A percentile compares a stretch with the other conserved stretches of the same genome.
phyloP scores from a whole-genome alignment of 805 yeast species.

The Metschnikowia henanensis region DNA sequence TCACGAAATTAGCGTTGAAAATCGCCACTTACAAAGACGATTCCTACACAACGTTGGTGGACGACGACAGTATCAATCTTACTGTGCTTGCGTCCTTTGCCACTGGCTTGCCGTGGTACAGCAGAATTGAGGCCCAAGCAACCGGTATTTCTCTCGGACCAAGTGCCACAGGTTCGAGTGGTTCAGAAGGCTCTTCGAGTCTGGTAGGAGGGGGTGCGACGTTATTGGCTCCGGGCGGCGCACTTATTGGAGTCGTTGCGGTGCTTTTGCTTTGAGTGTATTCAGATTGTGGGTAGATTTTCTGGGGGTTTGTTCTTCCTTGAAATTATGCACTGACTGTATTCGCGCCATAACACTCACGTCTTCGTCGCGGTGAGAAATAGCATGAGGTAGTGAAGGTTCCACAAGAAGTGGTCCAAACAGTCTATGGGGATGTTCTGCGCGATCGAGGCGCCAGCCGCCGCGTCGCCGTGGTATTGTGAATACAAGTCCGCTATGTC shows the following conservation, averaged over 20 bases:
- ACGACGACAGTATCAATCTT: slow-evolving; percentile 19
- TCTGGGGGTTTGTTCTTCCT: too few relatives aligned
- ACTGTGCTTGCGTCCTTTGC: slow-evolving; percentile 31
- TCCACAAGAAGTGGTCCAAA: slow-evolving; percentile 43
- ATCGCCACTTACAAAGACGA: slow-evolving; percentile 45
- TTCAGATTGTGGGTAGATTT: not conserved
- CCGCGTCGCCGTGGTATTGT: slow-evolving; percentile 11
- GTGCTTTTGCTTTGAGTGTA: slow-evolving; percentile 29
- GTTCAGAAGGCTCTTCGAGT: not conserved
- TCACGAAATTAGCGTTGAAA: slow-evolving; percentile 30
- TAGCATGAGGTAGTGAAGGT: slow-evolving; percentile 34
- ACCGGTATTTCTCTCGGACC: slow-evolving; percentile 7
- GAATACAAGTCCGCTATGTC: slow-evolving; percentile 20
- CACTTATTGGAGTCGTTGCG: slow-evolving; percentile 34
- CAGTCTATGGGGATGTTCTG: slow-evolving; percentile 37
- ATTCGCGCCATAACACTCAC: too few relatives aligned
- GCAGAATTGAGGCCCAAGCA: slow-evolving; percentile 21
- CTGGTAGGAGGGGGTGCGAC: slow-evolving; percentile 17
- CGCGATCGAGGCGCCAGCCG: slow-evolving; percentile 10
- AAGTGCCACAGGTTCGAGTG: slow-evolving; percentile 1
- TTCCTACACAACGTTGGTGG: slow-evolving; percentile 42
- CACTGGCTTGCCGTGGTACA: slow-evolving; percentile 35
- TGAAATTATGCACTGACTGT: too few relatives aligned
- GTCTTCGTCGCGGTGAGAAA: slow-evolving; percentile 28
- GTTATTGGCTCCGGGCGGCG: slow-evolving; percentile 30